Evolutionary conservation across 192 early-diverging fungal genomes (phyloP).

Genomic region (Umbelopsis vinacea): DNA sequence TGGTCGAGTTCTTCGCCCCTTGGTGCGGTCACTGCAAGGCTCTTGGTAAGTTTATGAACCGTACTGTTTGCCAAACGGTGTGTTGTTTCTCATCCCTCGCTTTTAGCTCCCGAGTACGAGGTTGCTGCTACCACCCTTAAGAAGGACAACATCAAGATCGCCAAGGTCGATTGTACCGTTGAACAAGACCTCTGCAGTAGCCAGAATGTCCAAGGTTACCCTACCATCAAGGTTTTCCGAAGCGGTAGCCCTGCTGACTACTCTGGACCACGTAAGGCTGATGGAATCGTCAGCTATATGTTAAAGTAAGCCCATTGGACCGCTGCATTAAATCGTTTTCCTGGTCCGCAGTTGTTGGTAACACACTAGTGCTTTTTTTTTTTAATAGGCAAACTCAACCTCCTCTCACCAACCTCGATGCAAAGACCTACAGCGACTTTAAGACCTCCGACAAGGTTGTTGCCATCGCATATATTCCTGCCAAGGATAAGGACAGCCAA

Average conservation of each 20-base stretch:
- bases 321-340: background rate
- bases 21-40: slow-evolving; percentile 99
- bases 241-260: slow-evolving; percentile 74
- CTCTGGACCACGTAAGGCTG: slow-evolving; percentile 86
- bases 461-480: slow-evolving; percentile 81
- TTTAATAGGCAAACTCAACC: slow-evolving; percentile 76
- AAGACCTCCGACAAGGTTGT: slow-evolving; percentile 87
- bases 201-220: slow-evolving; percentile 86
- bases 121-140: slow-evolving; percentile 88
- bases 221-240: slow-evolving; percentile 91
- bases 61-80: background rate
- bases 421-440: slow-evolving; percentile 77
- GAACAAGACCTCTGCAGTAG: slow-evolving; percentile 84
- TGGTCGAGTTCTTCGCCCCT: slow-evolving; percentile 96
- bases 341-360: background rate
- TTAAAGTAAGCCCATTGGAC: slow-evolving; percentile 65
- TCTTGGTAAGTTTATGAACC: slow-evolving; percentile 50
- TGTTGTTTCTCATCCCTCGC: background rate
- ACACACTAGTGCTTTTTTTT: background rate
- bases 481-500: slow-evolving; percentile 66
- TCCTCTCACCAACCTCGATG: slow-evolving; percentile 69
- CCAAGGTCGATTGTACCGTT: slow-evolving; percentile 97
- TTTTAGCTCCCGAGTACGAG: slow-evolving; percentile 92
- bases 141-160: slow-evolving; percentile 71
- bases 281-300: slow-evolving; percentile 91